Evolutionary conservation across 2,329 filamentous ascomycete species (phyloP).

Genomic region (Arthrocladium fulminans): DNA sequence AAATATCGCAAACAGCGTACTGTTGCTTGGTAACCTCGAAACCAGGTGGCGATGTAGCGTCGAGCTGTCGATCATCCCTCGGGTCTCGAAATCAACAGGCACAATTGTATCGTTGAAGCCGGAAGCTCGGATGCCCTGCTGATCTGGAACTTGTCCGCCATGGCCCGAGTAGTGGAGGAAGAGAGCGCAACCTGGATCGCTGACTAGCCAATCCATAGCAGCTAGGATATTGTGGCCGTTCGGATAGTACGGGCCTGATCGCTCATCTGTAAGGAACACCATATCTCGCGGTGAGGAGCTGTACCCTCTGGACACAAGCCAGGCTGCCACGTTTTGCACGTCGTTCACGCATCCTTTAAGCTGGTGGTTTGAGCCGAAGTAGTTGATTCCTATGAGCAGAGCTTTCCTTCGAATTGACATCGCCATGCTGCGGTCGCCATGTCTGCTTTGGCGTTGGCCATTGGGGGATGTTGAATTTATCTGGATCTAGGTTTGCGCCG

Average conservation of each 20-base stretch:
- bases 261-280: slow-evolving; percentile 39
- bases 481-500: no score
- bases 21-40: slow-evolving; percentile 36
- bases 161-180: slow-evolving; percentile 54
- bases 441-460: no score
- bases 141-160: slow-evolving; percentile 45
- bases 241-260: slow-evolving; percentile 28
- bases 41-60: slow-evolving; percentile 24
- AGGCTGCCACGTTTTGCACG: slow-evolving; percentile 41
- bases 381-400: slow-evolving; percentile 48
- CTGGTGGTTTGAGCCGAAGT: slow-evolving; percentile 35
- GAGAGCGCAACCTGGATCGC: slow-evolving; percentile 41
- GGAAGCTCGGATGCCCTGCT: slow-evolving; percentile 9
- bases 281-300: slow-evolving; percentile 33
- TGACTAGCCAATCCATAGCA: slow-evolving; percentile 51
- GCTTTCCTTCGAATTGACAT: slow-evolving; percentile 31
- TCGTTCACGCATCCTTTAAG: slow-evolving; percentile 43
- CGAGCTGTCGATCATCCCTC: slow-evolving; percentile 47
- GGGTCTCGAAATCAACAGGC: slow-evolving; percentile 44
- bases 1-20: slow-evolving; percentile 34
- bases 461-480: no score
- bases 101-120: slow-evolving; percentile 45
- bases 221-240: slow-evolving; percentile 39
- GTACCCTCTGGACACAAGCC: slow-evolving; percentile 38
- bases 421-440: background rate